Evolutionary conservation across 1,284 basidiomycete species (phyloP), one percentile per base, ranked within the genome.

Genomic region (Athelia sp.): DNA sequence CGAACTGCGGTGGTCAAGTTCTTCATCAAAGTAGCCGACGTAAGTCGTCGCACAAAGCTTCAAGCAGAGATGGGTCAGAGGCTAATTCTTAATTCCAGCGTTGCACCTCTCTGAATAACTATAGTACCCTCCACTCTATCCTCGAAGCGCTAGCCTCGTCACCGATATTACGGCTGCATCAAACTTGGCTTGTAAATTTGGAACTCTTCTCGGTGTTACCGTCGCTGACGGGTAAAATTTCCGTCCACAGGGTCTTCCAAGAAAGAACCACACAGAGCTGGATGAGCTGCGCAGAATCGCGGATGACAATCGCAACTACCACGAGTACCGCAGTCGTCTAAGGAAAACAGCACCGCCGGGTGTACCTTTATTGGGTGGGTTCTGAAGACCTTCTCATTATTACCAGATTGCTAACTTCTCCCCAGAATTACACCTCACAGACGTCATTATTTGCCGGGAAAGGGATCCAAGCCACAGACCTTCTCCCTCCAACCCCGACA

Each of bases 1-100:
- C 77, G 97, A 48, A 89, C 89, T 13, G 62, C 71, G 17, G 67
- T 95, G 57, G 79, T 98, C 63, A 98, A 98, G 68, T 98, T 95
- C 63, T 98, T 96, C 65, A 92, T 99, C 75, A 93, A 94, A 66
- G 77, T 98, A 45, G 92, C 94, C 17, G 92, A 97, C 67, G 93
- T 94, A 64, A 71, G 91, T 75, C 52, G 50, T 43, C 29, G 46
- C 29, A 52, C 14, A 40, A 13, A 6, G 26, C 4, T 13, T 29
- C 26, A 29, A 4, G 13, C 26, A 29, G 26, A n/a, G n/a, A n/a
- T n/a, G n/a, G 26, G 13, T 13, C 26, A 29, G 26, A 4, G 13
- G 26, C 26, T 29, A 13, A 29, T 6, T 29, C n/a, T n/a, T 31
- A 66, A 56, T 29, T 13, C 26, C 26, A 96, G 93, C 87, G 91